Evolutionary conservation across 2,329 filamentous ascomycete genomes (phyloP).

Genomic region (Colletotrichum sublineola): DNA sequence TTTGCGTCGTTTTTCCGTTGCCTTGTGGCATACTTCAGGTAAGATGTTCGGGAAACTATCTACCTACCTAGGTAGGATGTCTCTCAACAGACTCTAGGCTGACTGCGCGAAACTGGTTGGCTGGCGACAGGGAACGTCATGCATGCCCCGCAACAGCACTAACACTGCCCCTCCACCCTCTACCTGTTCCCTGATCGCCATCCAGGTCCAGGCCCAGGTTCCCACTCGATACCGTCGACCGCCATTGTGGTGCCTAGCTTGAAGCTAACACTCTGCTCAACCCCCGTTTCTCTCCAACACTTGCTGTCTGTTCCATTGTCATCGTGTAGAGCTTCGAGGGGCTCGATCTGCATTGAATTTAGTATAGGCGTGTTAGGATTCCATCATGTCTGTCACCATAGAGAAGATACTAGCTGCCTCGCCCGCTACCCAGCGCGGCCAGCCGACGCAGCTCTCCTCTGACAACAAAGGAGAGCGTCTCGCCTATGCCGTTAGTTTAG

Average conservation of each 20-base stretch:
- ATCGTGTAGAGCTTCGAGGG: slow-evolving; percentile 9
- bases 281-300: slow-evolving; percentile 12
- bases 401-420: slow-evolving; percentile 85
- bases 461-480: slow-evolving; percentile 93
- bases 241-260: slow-evolving; percentile 39
- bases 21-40: too few species aligned
- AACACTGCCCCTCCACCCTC: slow-evolving; percentile 38
- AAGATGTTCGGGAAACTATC: background rate
- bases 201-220: slow-evolving; percentile 34
- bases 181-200: slow-evolving; percentile 18
- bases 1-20: background rate
- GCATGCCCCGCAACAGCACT: slow-evolving; percentile 40
- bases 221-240: slow-evolving; percentile 33
- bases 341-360: slow-evolving; percentile 1
- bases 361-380: background rate
- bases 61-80: background rate
- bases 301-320: background rate
- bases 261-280: slow-evolving; percentile 25
- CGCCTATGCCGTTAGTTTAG: slow-evolving; percentile 83
- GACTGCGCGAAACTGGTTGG: background rate
- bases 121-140: slow-evolving; percentile 33
- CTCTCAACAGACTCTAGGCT: background rate
- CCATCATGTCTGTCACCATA: slow-evolving; percentile 66
- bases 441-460: slow-evolving; percentile 88
- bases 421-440: slow-evolving; percentile 80